Evolutionary conservation across 2,329 filamentous ascomycete species (phyloP).

Genomic region (Metarhizium anisopliae): DNA sequence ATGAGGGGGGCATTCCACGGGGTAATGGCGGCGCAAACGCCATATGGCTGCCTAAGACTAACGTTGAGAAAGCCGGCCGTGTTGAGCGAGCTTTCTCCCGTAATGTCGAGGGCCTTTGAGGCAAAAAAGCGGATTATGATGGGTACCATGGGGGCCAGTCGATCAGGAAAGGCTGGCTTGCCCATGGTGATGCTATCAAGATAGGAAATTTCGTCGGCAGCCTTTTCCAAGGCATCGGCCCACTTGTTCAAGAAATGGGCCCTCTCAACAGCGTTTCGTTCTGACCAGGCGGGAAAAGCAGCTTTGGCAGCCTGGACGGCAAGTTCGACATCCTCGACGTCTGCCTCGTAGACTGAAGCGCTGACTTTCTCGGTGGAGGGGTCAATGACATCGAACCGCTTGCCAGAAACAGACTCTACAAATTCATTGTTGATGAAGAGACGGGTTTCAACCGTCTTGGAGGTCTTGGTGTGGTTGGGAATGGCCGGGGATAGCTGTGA

Average conservation of each 20-base stretch:
- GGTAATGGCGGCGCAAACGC: constrained; percentile 47
- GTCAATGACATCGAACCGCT: constrained; percentile 5
- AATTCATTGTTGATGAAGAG: constrained; percentile 44
- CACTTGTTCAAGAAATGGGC: constrained; percentile 35
- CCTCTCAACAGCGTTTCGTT: constrained; percentile 27
- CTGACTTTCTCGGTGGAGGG: too few species aligned
- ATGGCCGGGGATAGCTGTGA: too few species aligned
- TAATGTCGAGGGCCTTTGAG: constrained; percentile 35
- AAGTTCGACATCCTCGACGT: constrained; percentile 34
- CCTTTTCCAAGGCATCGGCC: constrained; percentile 30
- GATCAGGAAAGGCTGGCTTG: constrained; percentile 27
- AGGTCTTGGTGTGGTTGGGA: too few species aligned
- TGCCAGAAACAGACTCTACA: not conserved
- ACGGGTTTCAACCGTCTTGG: constrained; percentile 19
- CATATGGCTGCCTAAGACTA: constrained; percentile 38
- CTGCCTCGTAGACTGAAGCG: constrained; percentile 25
- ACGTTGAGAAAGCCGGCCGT: constrained; percentile 35
- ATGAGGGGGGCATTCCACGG: constrained; percentile 46
- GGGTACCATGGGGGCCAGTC: constrained; percentile 23
- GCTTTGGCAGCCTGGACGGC: constrained; percentile 39
- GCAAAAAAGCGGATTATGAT: constrained; percentile 30
- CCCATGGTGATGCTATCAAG: constrained; percentile 38
- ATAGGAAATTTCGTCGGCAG: constrained; percentile 32
- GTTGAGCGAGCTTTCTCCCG: constrained; percentile 19
- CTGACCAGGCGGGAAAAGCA: constrained; percentile 38